phyloP scores from a whole-genome alignment of 352 stramenopile species.

The Phytophthora syringae region DNA sequence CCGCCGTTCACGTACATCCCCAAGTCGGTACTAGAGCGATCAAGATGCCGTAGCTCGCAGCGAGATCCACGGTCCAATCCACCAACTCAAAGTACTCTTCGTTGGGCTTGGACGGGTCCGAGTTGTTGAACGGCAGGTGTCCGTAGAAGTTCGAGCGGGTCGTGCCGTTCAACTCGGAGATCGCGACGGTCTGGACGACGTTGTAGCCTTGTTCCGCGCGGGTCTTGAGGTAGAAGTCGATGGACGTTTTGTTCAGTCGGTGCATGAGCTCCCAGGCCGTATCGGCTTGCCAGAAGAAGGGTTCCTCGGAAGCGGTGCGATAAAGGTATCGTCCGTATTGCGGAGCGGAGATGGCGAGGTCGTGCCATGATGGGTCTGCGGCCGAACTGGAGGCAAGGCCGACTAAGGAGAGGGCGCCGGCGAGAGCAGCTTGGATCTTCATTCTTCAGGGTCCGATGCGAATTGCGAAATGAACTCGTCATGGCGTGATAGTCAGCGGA shows the following conservation, averaged over 20 bases:
- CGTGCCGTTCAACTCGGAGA: constrained; percentile 25
- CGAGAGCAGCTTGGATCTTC: constrained; percentile 8
- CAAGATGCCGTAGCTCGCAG: constrained; percentile 36
- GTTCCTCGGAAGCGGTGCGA: constrained; percentile 18
- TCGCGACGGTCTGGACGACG: constrained; percentile 22
- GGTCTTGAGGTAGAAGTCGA: constrained; percentile 32
- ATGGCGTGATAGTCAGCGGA: background rate
- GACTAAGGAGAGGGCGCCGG: background rate
- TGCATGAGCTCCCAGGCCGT: constrained; percentile 34
- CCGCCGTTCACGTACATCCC: no score
- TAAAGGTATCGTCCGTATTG: constrained; percentile 24
- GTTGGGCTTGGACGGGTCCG: constrained; percentile 21
- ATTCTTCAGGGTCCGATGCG: no score
- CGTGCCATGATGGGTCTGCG: constrained; percentile 23
- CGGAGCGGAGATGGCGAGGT: constrained; percentile 24
- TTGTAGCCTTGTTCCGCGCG: constrained; percentile 35
- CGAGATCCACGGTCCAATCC: constrained; percentile 29
- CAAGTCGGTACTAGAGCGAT: constrained; percentile 20
- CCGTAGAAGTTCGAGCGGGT: constrained; percentile 32
- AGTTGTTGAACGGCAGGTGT: constrained; percentile 28
- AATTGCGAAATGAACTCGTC: background rate
- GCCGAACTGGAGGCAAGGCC: background rate
- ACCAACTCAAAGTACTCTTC: constrained; percentile 33
- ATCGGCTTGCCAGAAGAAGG: constrained; percentile 36
- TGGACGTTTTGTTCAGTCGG: constrained; percentile 40